A percentile compares a stretch with the other conserved stretches of the same genome.
These are phyloP conservation scores for Calocera cornea DNA, from an alignment of 768 basidiomycete genomes.

Conservation along the genomic window DNA sequence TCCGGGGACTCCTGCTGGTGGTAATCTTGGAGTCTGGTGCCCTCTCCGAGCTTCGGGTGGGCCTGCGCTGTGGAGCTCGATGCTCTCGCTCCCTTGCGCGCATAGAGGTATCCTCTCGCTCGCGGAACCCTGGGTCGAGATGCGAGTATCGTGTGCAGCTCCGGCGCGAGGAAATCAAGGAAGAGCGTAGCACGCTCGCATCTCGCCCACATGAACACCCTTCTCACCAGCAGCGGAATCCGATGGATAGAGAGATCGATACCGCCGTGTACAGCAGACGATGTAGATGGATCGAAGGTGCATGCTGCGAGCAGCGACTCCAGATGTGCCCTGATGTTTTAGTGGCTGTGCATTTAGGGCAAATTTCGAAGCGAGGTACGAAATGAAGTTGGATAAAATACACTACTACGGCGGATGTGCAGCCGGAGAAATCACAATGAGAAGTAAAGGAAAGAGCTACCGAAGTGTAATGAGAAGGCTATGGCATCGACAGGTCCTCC, in stretches of 20 bases:
- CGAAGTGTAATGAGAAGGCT: not conserved
- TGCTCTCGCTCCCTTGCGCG: not conserved
- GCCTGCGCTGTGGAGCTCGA: not conserved
- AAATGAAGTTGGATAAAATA: not conserved
- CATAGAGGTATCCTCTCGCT: not conserved
- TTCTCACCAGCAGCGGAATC: no score
- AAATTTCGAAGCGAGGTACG: not conserved
- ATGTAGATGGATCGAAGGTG: no score
- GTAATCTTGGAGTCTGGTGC: not conserved
- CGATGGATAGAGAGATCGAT: no score
- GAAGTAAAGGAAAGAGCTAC: not conserved
- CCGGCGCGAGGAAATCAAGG: not conserved
- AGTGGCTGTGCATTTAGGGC: not conserved
- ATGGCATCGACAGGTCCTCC: conserved; percentile 20
- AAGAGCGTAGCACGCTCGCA: not conserved
- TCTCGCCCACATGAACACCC: not conserved
- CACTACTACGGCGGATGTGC: not conserved
- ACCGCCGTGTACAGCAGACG: no score
- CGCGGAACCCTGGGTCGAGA: not conserved
- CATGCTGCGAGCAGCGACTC: no score
- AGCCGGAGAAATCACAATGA: not conserved
- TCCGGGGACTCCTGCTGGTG: not conserved
- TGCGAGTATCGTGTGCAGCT: not conserved
- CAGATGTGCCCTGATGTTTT: no score
- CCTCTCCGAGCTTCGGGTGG: not conserved